phyloP scores from a whole-genome alignment of 2,329 filamentous ascomycete species.

The Aspergillus ibericus region DNA sequence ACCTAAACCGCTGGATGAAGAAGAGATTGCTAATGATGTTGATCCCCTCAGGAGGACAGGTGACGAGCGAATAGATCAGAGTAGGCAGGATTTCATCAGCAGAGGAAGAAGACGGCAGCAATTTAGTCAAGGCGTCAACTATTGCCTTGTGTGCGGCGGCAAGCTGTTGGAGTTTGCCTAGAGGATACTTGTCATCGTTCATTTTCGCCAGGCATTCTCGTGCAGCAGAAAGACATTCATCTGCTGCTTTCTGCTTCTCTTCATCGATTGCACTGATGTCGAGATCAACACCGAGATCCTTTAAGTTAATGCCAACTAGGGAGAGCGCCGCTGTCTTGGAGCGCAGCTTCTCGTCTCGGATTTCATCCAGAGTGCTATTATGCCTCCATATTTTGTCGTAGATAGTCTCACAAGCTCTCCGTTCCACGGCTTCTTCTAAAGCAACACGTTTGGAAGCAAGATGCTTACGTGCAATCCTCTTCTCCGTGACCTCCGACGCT shows the following conservation, averaged over 20 bases:
- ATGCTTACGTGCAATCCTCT: slow-evolving; percentile 73
- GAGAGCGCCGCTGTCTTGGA: slow-evolving; percentile 89
- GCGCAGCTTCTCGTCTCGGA: slow-evolving; percentile 87
- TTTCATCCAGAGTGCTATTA: slow-evolving; percentile 87
- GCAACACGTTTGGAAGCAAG: slow-evolving; percentile 74
- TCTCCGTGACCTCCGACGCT: slow-evolving; percentile 74
- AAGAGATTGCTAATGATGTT: slow-evolving; percentile 91
- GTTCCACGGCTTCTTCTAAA: slow-evolving; percentile 89
- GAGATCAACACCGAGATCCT: slow-evolving; percentile 78
- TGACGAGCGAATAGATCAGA: slow-evolving; percentile 93
- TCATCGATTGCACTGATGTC: slow-evolving; percentile 56
- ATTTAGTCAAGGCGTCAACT: slow-evolving; percentile 74
- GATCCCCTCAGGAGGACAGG: slow-evolving; percentile 78
- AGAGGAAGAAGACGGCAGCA: slow-evolving; percentile 73
- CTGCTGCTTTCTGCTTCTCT: slow-evolving; percentile 66
- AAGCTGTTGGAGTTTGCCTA: slow-evolving; percentile 86
- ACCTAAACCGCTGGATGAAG: slow-evolving; percentile 90
- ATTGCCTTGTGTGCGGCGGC: slow-evolving; percentile 91
- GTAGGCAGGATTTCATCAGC: slow-evolving; percentile 97
- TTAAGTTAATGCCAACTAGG: slow-evolving; percentile 86
- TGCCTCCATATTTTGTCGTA: slow-evolving; percentile 91
- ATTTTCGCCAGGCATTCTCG: slow-evolving; percentile 72
- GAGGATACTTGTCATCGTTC: slow-evolving; percentile 81
- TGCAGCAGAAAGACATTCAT: slow-evolving; percentile 69
- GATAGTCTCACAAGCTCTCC: slow-evolving; percentile 77